phyloP scores from a whole-genome alignment of 257 asterid genomes.

The Scutellaria minor region DNA sequence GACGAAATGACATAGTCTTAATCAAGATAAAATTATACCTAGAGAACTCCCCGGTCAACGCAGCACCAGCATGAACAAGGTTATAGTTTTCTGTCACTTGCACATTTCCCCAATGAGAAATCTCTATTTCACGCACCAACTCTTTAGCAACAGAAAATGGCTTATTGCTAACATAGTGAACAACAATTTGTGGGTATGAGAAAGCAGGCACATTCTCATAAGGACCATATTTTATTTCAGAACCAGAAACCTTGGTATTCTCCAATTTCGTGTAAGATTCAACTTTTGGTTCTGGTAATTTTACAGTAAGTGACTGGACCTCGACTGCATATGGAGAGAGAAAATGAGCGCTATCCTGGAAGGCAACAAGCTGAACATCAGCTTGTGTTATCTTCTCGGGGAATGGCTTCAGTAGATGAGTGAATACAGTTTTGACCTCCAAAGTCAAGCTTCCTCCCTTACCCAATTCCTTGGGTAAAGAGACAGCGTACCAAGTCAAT shows the following conservation, averaged over 20 bases:
- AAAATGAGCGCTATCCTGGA: constrained; percentile 86
- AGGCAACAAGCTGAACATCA: constrained; percentile 76
- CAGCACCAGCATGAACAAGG: constrained; percentile 89
- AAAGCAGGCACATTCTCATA: constrained; percentile 76
- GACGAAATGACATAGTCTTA: constrained; percentile 6
- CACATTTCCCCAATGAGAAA: constrained; percentile 99
- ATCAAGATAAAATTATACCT: constrained; percentile 53
- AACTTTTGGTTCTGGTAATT: constrained; percentile 82
- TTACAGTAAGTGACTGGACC: constrained; percentile 75
- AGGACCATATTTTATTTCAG: constrained; percentile 94
- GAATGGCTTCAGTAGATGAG: constrained; percentile 70
- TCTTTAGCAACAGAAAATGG: constrained; percentile 84
- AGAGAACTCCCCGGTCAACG: constrained; percentile 83
- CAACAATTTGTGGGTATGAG: constrained; percentile 62
- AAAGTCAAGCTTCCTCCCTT: constrained; percentile 73
- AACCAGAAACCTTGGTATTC: constrained; percentile 81
- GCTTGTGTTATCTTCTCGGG: constrained; percentile 97
- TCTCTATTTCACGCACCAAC: constrained; percentile 90
- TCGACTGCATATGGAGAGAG: constrained; percentile 80
- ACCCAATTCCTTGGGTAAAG: constrained; percentile 74
- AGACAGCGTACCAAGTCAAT: constrained; percentile 73
- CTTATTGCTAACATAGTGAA: constrained; percentile 75
- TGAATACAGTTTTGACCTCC: constrained; percentile 79
- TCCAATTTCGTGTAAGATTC: constrained; percentile 92
- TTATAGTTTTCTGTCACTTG: constrained; percentile 86